These are phyloP conservation scores for Ophiostoma australiae DNA, from an alignment of 2,329 filamentous ascomycete species.

Conservation along the genomic window DNA sequence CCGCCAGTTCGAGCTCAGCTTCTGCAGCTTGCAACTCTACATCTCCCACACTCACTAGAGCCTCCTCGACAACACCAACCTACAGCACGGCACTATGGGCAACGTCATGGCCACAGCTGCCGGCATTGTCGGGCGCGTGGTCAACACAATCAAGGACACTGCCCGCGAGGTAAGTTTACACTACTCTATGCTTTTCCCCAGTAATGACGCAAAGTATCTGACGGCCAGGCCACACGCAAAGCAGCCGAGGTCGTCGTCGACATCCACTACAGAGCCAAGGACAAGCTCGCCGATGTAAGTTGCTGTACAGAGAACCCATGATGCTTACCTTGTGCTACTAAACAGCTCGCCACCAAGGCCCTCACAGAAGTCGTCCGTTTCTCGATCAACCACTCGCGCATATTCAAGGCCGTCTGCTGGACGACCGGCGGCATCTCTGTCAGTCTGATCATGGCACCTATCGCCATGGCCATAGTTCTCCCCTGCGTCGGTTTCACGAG, in stretches of 20 bases:
- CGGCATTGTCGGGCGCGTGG: neutral
- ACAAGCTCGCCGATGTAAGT: neutral
- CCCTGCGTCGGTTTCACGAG: neutral
- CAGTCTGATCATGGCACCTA: neutral
- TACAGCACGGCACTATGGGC: neutral
- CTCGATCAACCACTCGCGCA: neutral
- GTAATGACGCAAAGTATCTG: neutral
- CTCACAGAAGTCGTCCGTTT: neutral
- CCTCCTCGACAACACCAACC: neutral
- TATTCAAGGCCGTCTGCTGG: neutral
- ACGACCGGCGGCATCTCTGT: neutral
- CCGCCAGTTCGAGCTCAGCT: no score
- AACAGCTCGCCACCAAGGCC: neutral
- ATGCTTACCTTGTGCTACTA: neutral
- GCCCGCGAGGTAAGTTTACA: neutral
- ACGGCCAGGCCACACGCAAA: neutral
- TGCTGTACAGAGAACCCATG: neutral
- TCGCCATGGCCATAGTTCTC: neutral
- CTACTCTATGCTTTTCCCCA: neutral
- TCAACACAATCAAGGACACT: neutral
- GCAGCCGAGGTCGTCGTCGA: neutral
- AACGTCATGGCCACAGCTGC: constrained; percentile 1
- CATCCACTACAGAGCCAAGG: neutral
- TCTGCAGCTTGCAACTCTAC: neutral
- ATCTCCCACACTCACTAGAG: neutral